Evolutionary conservation across 2,329 filamentous ascomycete genomes (phyloP).

Genomic region (Alternaria sp.): DNA sequence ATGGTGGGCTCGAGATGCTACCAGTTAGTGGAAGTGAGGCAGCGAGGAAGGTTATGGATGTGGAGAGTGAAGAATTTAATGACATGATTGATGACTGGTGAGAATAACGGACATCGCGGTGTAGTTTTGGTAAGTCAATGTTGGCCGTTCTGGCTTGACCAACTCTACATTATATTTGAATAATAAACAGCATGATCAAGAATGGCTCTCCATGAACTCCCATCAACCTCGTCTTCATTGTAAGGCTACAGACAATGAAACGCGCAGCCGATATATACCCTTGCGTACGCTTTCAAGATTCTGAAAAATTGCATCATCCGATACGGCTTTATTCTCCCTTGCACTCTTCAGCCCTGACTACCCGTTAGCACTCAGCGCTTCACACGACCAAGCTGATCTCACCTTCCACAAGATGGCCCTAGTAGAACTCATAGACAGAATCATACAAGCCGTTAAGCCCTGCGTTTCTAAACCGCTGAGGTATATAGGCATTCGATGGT

Average conservation of each 20-base stretch:
- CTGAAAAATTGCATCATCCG: background rate
- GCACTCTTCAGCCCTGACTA: background rate
- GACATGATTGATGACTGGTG: constrained; percentile 57
- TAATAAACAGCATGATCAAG: background rate
- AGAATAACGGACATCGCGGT: background rate
- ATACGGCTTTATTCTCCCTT: background rate
- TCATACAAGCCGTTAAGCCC: background rate
- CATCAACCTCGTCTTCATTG: background rate
- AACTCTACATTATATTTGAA: background rate
- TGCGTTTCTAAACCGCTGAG: background rate
- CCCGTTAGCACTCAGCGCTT: background rate
- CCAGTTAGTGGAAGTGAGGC: constrained; percentile 56
- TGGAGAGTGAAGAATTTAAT: constrained; percentile 52
- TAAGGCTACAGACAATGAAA: background rate
- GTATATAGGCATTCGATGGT: background rate
- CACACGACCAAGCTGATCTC: background rate
- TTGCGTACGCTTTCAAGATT: background rate
- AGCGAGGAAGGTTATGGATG: constrained; percentile 56
- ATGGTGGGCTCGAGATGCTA: constrained; percentile 55
- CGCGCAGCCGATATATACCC: background rate
- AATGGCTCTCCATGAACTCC: background rate
- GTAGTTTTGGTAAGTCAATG: background rate
- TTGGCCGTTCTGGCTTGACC: background rate
- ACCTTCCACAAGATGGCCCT: background rate
- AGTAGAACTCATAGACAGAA: background rate